These are phyloP conservation scores for Xerocomus nothofagi DNA, from an alignment of 1,284 basidiomycete genomes.

Conservation along the genomic window DNA sequence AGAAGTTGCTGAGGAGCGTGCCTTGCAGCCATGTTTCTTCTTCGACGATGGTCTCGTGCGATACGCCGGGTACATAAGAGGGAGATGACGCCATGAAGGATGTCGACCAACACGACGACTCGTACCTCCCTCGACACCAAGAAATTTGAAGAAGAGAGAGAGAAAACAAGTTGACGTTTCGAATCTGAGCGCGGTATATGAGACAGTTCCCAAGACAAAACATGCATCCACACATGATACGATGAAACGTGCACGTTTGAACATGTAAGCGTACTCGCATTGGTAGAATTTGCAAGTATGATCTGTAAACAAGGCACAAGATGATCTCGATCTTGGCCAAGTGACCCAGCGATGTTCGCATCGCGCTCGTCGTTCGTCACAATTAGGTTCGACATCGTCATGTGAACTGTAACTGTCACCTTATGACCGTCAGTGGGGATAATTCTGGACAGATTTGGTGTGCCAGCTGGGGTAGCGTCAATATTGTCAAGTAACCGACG, in stretches of 20 bases:
- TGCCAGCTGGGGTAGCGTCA: too few relatives aligned
- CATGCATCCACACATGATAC: background rate
- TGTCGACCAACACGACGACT: background rate
- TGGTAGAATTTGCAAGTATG: too few relatives aligned
- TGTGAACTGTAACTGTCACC: background rate
- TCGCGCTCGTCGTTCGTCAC: background rate
- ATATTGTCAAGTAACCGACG: too few relatives aligned
- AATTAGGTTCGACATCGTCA: too few relatives aligned
- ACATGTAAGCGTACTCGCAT: too few relatives aligned
- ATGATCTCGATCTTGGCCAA: background rate
- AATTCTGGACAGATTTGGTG: too few relatives aligned
- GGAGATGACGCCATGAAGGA: conserved; percentile 4
- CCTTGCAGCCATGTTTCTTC: conserved; percentile 20
- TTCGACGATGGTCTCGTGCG: conserved; percentile 1
- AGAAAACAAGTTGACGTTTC: background rate
- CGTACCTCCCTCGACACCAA: background rate
- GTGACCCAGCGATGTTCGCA: background rate
- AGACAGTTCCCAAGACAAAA: background rate
- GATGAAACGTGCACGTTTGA: too few relatives aligned
- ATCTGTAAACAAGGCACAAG: background rate
- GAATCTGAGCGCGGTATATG: background rate
- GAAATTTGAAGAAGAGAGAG: background rate
- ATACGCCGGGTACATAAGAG: conserved; percentile 5
- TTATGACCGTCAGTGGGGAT: background rate
- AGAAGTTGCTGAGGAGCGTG: conserved; percentile 4